phyloP scores from a whole-genome alignment of 106 monocot species.

The Allium sativum region DNA sequence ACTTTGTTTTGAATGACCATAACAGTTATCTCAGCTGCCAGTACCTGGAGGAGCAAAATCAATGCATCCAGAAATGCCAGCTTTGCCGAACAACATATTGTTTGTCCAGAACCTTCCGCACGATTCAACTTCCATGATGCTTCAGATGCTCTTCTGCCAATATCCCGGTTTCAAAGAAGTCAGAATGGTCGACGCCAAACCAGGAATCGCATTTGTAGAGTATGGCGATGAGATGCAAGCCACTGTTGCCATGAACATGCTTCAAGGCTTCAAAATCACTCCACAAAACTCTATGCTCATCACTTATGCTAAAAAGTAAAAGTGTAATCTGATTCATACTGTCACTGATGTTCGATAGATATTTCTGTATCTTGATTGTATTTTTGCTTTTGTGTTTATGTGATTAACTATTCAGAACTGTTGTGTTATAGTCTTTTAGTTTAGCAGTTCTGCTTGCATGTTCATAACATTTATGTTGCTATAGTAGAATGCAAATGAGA shows the following conservation, averaged over 20 bases:
- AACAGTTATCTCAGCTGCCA: conserved; percentile 64
- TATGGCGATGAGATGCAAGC: conserved; percentile 87
- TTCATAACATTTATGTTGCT: too few relatives aligned
- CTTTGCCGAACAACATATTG: conserved; percentile 77
- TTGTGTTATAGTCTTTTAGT: too few relatives aligned
- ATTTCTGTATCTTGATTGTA: too few relatives aligned
- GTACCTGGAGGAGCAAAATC: conserved; percentile 47
- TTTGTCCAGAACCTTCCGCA: conserved; percentile 91
- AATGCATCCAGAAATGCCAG: conserved; percentile 48
- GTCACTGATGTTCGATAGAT: too few relatives aligned
- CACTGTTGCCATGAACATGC: conserved; percentile 57
- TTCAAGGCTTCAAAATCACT: conserved; percentile 79
- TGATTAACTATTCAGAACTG: too few relatives aligned
- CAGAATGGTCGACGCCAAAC: conserved; percentile 84
- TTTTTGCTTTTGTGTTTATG: too few relatives aligned
- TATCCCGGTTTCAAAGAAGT: conserved; percentile 97
- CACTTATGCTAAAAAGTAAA: conserved; percentile 85
- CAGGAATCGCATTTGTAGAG: conserved; percentile 95
- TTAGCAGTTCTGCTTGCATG: too few relatives aligned
- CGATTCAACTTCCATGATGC: conserved; percentile 84
- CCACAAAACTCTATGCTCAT: conserved; percentile 77
- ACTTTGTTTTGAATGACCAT: conserved; percentile 2
- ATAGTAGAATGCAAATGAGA: too few relatives aligned
- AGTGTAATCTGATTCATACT: too few relatives aligned
- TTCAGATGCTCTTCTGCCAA: conserved; percentile 91